Base-by-base conservation (phyloP, 257 asterid species). In the Jacaranda mimosifolia region DNA sequence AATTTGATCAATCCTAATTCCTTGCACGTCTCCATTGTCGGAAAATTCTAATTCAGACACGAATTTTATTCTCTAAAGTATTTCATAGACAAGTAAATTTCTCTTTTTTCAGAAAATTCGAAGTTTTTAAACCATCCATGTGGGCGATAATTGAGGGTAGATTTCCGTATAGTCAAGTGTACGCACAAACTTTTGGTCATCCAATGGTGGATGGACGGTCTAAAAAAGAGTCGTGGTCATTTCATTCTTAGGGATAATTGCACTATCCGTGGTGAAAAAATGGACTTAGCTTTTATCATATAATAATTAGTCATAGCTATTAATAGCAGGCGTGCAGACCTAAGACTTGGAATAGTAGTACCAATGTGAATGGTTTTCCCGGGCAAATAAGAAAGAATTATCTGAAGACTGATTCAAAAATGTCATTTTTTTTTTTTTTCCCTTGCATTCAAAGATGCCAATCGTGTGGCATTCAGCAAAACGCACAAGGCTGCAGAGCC, bases 391-490 rank as follows among this genome's bases (percentile, higher is more conserved):
- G 40, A 55, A 56, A 39, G 63, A 70, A 15, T 69, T 51, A 17
- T 59, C 40, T 52, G 9, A 52, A 53, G 42, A 32, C 42, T 32
- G 43, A 74, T 46, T 48, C 72, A 76, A 73, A 59, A 73, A 59
- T 68, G 70, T 46, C 56, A 68, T 53, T 26, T 2, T 26, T 26
- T 26, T 26, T 26, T 26, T 26, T 26, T 26, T 2, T 2, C 32
- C 32, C 32, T 26, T 26, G n/a, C 19, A 68, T 83, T 85, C 84
- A 88, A 88, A 85, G 91, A 90, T 88, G 82, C 88, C 83, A 86
- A 80, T 86, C 87, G 81, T 86, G 92, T 88, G 91, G 92, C 82
- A 80, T 80, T 80, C 67, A 68, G 75, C 63, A 66, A 76, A 65
- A 70, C 59, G 77, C 63, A 66, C 65, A 79, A 69, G 40, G 48